Percentiles rank a stretch among this genome's conserved stretches.
These are phyloP conservation scores for Bathelium albidoporum DNA, from an alignment of 495 filamentous ascomycete species.

Conservation along the genomic window DNA sequence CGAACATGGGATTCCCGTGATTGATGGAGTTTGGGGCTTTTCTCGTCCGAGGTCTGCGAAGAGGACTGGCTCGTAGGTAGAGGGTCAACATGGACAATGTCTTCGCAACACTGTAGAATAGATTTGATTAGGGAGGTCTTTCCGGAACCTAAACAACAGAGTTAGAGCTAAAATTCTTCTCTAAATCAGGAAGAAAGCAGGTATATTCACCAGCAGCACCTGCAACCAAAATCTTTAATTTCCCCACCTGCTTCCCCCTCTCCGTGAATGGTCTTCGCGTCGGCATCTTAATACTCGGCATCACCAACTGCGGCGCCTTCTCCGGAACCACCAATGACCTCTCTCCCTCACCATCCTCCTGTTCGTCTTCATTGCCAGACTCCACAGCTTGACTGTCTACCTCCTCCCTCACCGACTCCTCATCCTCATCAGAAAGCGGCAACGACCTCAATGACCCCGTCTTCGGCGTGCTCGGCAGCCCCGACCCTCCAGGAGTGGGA, in stretches of 20 bases:
- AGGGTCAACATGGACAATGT: slow-evolving; percentile 92
- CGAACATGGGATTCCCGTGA: slow-evolving; percentile 23
- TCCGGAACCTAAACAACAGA: slow-evolving; percentile 42
- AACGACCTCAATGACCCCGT: slow-evolving; percentile 44
- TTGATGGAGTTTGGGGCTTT: slow-evolving; percentile 20
- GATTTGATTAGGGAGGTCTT: slow-evolving; percentile 90
- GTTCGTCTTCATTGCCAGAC: slow-evolving; percentile 38
- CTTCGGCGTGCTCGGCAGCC: slow-evolving; percentile 31
- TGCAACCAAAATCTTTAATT: slow-evolving; percentile 78
- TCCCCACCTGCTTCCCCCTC: slow-evolving; percentile 70
- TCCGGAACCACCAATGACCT: slow-evolving; percentile 18
- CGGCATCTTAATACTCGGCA: slow-evolving; percentile 95
- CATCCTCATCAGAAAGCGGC: slow-evolving; percentile 34
- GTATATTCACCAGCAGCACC: slow-evolving; percentile 60
- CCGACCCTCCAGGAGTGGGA: slow-evolving; percentile 25
- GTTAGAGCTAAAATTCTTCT: neutral
- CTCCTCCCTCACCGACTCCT: slow-evolving; percentile 43
- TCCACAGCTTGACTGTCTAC: slow-evolving; percentile 38
- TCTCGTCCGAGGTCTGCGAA: neutral
- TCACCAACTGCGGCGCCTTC: slow-evolving; percentile 78
- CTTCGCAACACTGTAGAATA: slow-evolving; percentile 87
- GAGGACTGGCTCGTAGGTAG: slow-evolving; percentile 39
- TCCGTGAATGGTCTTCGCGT: slow-evolving; percentile 86
- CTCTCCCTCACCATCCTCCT: slow-evolving; percentile 18
- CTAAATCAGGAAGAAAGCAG: neutral